Percentiles rank a stretch among this genome's conserved stretches.
Conservation (phyloP, 805 yeast genomes). For the Metschnikowia kofuensis region DNA sequence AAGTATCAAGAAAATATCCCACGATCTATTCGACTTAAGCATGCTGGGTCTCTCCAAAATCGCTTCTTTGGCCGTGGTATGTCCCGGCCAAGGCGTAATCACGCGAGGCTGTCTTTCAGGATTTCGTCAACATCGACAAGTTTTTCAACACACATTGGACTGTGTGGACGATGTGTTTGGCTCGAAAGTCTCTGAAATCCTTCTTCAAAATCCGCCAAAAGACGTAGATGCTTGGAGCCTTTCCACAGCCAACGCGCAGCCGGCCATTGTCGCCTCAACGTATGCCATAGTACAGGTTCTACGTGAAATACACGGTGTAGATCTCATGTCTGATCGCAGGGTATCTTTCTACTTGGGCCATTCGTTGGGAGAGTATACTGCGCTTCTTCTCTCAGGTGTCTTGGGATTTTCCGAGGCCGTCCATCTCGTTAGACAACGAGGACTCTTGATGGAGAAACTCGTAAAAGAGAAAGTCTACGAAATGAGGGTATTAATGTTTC, state of each 20-base stretch:
- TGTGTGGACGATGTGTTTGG: constrained; percentile 15
- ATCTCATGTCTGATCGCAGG: constrained; percentile 17
- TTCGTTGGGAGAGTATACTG: constrained; percentile 20
- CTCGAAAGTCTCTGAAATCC: constrained; percentile 9
- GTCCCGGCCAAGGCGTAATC: constrained; percentile 20
- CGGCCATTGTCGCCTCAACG: constrained; percentile 47
- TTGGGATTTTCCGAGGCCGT: constrained; percentile 14
- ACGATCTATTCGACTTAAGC: neutral
- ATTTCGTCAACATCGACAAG: constrained; percentile 6
- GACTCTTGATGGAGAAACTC: constrained; percentile 12
- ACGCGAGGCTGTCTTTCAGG: constrained; percentile 16
- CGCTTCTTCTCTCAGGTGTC: constrained; percentile 15
- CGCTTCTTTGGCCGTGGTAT: constrained; percentile 13
- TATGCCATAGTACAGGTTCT: constrained; percentile 10
- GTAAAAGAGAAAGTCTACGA: constrained; percentile 15
- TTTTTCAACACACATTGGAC: constrained; percentile 12
- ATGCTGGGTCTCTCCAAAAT: neutral
- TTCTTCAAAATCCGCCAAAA: constrained; percentile 9
- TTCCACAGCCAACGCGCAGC: constrained; percentile 46
- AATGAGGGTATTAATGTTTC: constrained; percentile 36
- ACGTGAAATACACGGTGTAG: constrained; percentile 9
- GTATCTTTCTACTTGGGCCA: constrained; percentile 16
- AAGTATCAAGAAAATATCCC: no score
- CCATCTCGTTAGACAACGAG: constrained; percentile 17
- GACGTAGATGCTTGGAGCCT: constrained; percentile 15